These are phyloP conservation scores for Termitomyces bulborhizus DNA, from an alignment of 768 basidiomycete genomes.

Conservation along the genomic window DNA sequence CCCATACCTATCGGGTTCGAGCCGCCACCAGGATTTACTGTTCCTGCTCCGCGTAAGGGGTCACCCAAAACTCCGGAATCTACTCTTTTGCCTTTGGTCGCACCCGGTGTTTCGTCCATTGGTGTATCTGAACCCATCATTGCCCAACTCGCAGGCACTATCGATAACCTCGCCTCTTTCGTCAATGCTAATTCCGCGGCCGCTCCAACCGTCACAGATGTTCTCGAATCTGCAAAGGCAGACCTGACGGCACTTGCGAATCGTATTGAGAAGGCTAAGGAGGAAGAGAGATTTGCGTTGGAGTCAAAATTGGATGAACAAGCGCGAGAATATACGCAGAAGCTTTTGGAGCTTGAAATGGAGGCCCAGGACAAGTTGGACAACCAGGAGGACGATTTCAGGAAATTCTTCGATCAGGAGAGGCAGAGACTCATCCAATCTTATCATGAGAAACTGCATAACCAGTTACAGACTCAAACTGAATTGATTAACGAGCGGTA, in stretches of 20 bases:
- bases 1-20: conserved; percentile 92
- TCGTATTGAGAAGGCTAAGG: conserved; percentile 73
- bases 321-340: conserved; percentile 73
- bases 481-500: conserved; percentile 94
- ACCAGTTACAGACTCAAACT: conserved; percentile 82
- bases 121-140: conserved; percentile 85
- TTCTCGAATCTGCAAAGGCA: conserved; percentile 73
- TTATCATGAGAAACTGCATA: conserved; percentile 82
- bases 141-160: conserved; percentile 84
- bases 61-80: conserved; percentile 19
- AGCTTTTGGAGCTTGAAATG: conserved; percentile 79
- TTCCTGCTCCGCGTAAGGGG: conserved; percentile 48
- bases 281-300: conserved; percentile 68
- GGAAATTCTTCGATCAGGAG: conserved; percentile 76
- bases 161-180: conserved; percentile 86
- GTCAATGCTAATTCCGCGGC: conserved; percentile 68
- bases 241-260: conserved; percentile 76
- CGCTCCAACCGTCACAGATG: conserved; percentile 59
- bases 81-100: conserved; percentile 66
- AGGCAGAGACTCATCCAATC: conserved; percentile 60
- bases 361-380: conserved; percentile 82
- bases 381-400: conserved; percentile 80
- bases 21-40: conserved; percentile 82
- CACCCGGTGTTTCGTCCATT: conserved; percentile 71
- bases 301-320: conserved; percentile 70